Base-by-base conservation (phyloP, 169 alveolate genomes). In the Cryptosporidium andersoni region DNA sequence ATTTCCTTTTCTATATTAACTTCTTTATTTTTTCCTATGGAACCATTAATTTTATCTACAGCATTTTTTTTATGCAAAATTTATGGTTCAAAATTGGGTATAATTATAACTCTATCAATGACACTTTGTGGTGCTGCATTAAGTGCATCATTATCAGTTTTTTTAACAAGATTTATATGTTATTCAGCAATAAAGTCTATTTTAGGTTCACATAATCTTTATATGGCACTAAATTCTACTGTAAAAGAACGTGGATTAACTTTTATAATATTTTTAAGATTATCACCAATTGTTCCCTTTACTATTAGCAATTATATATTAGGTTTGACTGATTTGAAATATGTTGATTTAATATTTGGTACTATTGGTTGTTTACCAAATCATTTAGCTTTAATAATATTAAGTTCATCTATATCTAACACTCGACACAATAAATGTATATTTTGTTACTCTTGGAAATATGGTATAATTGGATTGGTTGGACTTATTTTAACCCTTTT, bases 31-130 rank as follows among this genome's bases (percentile, higher is more conserved):
- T 37, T 74, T 2, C 85, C 85, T 8, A 43, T 74, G 52, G 85
- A 74, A 5, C 85, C 85, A 2, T 58, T 74, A 37, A n/a, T 55
- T 36, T 45, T 74, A 12, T 60, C 85, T 25, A 62, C 51, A 68
- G 66, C 85, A 7, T 74, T 48, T 37, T 74, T 74, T 7, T 25
- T 58, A 8, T 74, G 74, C 0, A 74, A 58, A 12, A 42, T 62
- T 11, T 47, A 74, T 25, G 85, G 74, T 9, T 42, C 43, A 11
- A 12, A 36, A 39, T 4, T 60, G 3, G 74, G 62, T 14, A 51
- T 5, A n/a, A 8, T 62, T 47, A 39, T 74, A 40, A 58, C 56
- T 37, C 12, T 74, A 48, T 34, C 45, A 8, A 74, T 74, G n/a
- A 34, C 58, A 11, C 43, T 74, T 48, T 34, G 42, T 11, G 66